Base-by-base conservation (phyloP, 2,329 filamentous ascomycete species). In the Pseudogymnoascus sp. region DNA sequence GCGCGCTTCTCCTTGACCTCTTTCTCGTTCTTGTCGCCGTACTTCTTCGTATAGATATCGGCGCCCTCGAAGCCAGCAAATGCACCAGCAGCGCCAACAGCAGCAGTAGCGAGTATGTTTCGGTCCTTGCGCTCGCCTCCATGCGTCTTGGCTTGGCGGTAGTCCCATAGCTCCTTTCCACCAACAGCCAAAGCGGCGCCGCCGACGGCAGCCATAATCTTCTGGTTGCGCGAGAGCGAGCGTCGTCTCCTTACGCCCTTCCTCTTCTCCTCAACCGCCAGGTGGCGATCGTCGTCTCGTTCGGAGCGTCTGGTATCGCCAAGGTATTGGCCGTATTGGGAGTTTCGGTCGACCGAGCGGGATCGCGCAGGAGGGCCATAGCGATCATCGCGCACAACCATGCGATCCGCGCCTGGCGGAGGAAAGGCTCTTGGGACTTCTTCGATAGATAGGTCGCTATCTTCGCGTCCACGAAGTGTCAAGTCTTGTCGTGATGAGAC, bases 341-440 rank as follows among this genome's bases (percentile, higher is more conserved):
- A 79, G 64, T 78, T 76, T 52, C 81, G 79, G 62, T 87, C 86
- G 62, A 82, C 82, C 5, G 87, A 89, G 68, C 86, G 82, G 67
- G 87, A 79, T 63, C 87, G 83, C 67, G 81, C 70, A 83, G 82
- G 61, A 74, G 70, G 61, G 65, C 68, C 70, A 67, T 72, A 73
- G 64, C 70, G 69, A 63, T 72, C 68, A 58, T 69, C 67, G 64
- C 69, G 67, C 62, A 64, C 65, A 62, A 68, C 63, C 40, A 65
- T 63, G 33, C 69, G 64, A 61, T 59, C 61, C 8, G 63, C 65
- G 12, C 70, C 85, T 5, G 87, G 87, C 5, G 90, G 89, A 33
- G 90, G 90, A 70, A 95, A 96, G 68, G 95, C 89, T 67, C 91
- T 86, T 66, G 85, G 85, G 64, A 95, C 85, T 75, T 95, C 90